Evolutionary conservation across 2,329 filamentous ascomycete species (phyloP).

Genomic region (Neofusicoccum parvum): DNA sequence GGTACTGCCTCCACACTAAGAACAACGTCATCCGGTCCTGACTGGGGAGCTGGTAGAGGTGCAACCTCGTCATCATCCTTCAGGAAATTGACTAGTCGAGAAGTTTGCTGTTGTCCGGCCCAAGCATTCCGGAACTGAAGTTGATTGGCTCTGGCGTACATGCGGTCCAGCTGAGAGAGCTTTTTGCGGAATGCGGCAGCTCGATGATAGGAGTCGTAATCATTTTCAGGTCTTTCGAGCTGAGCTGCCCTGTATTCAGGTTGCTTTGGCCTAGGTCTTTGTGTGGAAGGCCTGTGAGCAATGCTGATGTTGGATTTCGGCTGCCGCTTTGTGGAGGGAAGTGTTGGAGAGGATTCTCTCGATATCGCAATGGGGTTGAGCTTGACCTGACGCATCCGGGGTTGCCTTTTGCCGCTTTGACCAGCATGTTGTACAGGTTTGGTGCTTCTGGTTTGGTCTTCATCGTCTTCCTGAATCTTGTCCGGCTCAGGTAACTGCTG

Average conservation of each 20-base stretch:
- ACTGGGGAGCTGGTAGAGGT: conserved; percentile 19
- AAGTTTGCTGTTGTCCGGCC: conserved; percentile 26
- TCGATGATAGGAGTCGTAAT: conserved; percentile 38
- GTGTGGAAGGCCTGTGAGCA: not conserved
- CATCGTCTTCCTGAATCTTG: not conserved
- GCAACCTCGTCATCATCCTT: conserved; percentile 33
- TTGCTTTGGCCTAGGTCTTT: not conserved
- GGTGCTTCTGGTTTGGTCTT: not conserved
- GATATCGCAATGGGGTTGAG: not conserved
- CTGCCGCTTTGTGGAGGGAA: not conserved
- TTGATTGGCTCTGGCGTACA: conserved; percentile 23
- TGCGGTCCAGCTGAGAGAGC: conserved; percentile 33
- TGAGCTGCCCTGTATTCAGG: conserved; percentile 40
- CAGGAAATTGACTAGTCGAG: conserved; percentile 36
- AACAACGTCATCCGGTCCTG: not conserved
- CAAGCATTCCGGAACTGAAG: conserved; percentile 21
- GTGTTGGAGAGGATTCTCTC: not conserved
- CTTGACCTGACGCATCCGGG: conserved; percentile 2
- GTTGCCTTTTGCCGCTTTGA: not conserved
- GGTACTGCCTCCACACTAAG: not conserved
- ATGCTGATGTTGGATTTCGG: not conserved
- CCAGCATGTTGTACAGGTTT: no score
- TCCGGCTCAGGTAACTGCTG: conserved; percentile 5
- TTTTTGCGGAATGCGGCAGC: conserved; percentile 41
- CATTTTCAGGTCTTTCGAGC: conserved; percentile 46